These are phyloP conservation scores for Nigrospora oryzae DNA, from an alignment of 2,329 filamentous ascomycete species.

Conservation along the genomic window DNA sequence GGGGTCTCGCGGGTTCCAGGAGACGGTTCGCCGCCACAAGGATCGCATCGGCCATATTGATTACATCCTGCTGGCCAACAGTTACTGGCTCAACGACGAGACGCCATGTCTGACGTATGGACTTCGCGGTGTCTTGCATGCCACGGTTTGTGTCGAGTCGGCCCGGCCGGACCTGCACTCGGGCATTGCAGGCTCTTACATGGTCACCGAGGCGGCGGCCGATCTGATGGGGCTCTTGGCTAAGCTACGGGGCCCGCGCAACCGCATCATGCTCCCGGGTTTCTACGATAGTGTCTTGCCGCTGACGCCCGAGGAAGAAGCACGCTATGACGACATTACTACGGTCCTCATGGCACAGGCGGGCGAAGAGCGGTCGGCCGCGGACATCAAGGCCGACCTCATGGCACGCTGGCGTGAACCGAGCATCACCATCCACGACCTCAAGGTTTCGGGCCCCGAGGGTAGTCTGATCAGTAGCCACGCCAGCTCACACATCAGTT, in stretches of 20 bases:
- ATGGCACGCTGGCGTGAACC: slow-evolving; percentile 95
- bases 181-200: slow-evolving; percentile 88
- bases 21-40: slow-evolving; percentile 73
- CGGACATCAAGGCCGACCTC: slow-evolving; percentile 71
- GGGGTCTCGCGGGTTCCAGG: slow-evolving; percentile 82
- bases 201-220: slow-evolving; percentile 85
- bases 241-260: slow-evolving; percentile 72
- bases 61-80: slow-evolving; percentile 92
- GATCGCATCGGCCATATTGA: slow-evolving; percentile 81
- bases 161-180: slow-evolving; percentile 85
- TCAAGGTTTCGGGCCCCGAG: slow-evolving; percentile 87
- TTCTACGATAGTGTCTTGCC: slow-evolving; percentile 83
- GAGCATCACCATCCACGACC: slow-evolving; percentile 85
- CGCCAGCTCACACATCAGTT: slow-evolving; percentile 79
- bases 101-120: slow-evolving; percentile 95
- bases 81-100: slow-evolving; percentile 96
- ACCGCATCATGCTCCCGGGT: slow-evolving; percentile 73
- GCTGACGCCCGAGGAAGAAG: slow-evolving; percentile 66
- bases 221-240: slow-evolving; percentile 80
- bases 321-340: slow-evolving; percentile 77
- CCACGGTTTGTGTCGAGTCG: slow-evolving; percentile 81
- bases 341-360: slow-evolving; percentile 66
- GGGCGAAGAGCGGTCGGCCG: slow-evolving; percentile 40
- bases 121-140: slow-evolving; percentile 85
- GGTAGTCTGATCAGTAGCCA: slow-evolving; percentile 86